Evolutionary conservation across 371 early-diverging fungal genomes (phyloP).

Genomic region (Chytridiales sp.): DNA sequence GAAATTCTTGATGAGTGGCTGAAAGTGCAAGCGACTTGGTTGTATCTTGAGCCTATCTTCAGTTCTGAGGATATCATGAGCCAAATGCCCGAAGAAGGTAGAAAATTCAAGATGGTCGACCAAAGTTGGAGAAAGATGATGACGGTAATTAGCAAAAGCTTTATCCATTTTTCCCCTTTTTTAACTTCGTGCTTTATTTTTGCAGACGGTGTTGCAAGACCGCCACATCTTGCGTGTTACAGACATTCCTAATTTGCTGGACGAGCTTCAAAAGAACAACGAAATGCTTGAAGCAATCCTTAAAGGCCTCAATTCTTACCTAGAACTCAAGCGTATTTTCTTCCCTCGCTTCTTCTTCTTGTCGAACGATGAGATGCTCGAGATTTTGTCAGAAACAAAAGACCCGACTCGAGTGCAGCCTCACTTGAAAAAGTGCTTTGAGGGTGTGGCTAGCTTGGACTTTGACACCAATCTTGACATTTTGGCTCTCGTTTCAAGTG

Average conservation of each 20-base stretch:
- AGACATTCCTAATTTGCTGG: conserved; percentile 53
- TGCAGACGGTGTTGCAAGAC: conserved; percentile 47
- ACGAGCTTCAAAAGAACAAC: conserved; percentile 52
- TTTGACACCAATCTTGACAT: conserved; percentile 57
- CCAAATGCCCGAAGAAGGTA: conserved; percentile 63
- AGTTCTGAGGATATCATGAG: conserved; percentile 59
- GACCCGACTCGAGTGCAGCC: conserved; percentile 61
- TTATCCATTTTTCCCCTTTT: background rate
- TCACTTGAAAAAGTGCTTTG: conserved; percentile 61
- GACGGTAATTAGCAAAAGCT: conserved; percentile 32
- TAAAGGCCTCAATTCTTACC: conserved; percentile 58
- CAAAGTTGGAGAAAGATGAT: conserved; percentile 54
- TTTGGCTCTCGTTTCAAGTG: conserved; percentile 46
- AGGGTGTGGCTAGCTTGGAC: conserved; percentile 53
- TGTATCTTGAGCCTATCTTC: conserved; percentile 63
- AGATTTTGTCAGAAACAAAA: conserved; percentile 59
- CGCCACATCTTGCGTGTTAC: conserved; percentile 50
- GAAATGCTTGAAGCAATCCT: conserved; percentile 49
- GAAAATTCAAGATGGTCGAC: conserved; percentile 57
- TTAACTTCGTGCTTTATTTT: background rate
- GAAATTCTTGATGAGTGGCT: conserved; percentile 62
- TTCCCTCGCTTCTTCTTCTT: conserved; percentile 63
- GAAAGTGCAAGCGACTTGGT: conserved; percentile 63
- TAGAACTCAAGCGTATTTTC: conserved; percentile 56
- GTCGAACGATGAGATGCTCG: conserved; percentile 64